Base-by-base conservation (phyloP, 441 rosid genomes). In the Erysimum cheiri region DNA sequence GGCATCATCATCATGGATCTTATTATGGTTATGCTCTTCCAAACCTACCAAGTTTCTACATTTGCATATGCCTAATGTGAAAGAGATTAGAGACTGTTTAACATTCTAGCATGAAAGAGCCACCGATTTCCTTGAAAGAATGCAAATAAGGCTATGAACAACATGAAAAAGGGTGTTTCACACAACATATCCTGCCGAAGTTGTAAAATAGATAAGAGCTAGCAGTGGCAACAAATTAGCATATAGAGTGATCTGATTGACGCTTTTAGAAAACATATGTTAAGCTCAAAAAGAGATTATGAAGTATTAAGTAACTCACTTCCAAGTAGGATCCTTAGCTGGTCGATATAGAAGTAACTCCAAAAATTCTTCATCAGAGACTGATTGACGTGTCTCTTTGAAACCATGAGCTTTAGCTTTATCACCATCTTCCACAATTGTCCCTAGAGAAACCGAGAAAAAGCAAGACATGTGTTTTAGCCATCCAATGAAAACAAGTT, bases 301-400 rank as follows among this genome's bases (percentile, higher is more conserved):
- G 48, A 49, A 61, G 68, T 53, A 15, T 69, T 28, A 33, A 15
- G 67, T 67, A 67, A 69, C 92, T 39, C 77, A 88, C 94, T 53
- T 87, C 95, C 92, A 89, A 72, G 83, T 78, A 53, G 80, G 78
- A 53, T 60, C 24, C 47, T 29, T 31, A 69, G 86, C 71, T 61
- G 90, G 95, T 54, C 50, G 65, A 75, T 75, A 49, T 12, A 9
- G 60, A 71, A 33, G 71, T 47, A 57, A 75, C 46, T 59, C 49
- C 15, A 13, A 15, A 35, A 59, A 33, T 41, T 53, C 52, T 73
- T 81, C 66, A 53, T 29, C 54, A 33, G 57, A 40, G 74, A 26
- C 35, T 68, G 29, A 53, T 40, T 14, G 56, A 24, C 29, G 67
- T 69, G 17, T 65, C 52, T 65, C 70, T 37, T 71, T 74, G 59